These are phyloP conservation scores for Aspergillus thermomutatus DNA, from an alignment of 2,329 filamentous ascomycete species.

Conservation along the genomic window DNA sequence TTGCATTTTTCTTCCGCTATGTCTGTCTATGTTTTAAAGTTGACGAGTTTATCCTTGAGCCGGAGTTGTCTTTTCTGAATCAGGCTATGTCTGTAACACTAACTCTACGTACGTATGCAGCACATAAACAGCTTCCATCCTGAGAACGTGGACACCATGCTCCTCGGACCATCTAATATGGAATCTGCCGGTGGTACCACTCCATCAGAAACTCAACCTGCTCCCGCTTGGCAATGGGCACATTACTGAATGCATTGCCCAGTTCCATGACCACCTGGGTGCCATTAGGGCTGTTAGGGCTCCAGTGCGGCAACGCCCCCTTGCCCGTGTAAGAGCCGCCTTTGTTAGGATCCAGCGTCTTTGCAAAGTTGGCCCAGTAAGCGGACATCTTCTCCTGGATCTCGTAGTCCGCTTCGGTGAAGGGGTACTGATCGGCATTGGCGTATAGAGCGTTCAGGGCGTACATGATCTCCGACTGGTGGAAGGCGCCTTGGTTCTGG, in stretches of 20 bases:
- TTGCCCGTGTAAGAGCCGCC: conserved; percentile 18
- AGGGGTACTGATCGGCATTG: conserved; percentile 17
- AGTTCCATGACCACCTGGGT: conserved; percentile 22
- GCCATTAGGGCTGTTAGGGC: conserved; percentile 17
- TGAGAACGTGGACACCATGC: too few species aligned
- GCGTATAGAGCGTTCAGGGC: conserved; percentile 36
- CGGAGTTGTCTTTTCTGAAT: too few species aligned
- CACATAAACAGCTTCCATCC: too few species aligned
- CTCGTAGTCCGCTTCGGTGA: conserved; percentile 8
- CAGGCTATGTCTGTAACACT: too few species aligned
- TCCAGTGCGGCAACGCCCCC: conserved; percentile 15
- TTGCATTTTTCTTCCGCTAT: too few species aligned
- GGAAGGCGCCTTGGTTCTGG: conserved; percentile 34
- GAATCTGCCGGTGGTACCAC: conserved; percentile 17
- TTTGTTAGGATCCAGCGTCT: conserved; percentile 27
- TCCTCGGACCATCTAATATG: neutral
- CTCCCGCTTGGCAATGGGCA: conserved; percentile 17
- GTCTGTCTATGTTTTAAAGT: too few species aligned
- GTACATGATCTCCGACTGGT: conserved; percentile 40
- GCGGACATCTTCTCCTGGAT: conserved; percentile 24
- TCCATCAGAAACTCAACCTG: conserved; percentile 22
- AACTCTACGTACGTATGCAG: neutral
- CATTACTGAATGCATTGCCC: conserved; percentile 16
- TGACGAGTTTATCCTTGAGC: too few species aligned
- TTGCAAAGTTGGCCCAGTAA: conserved; percentile 37